Evolutionary conservation across 805 yeast genomes (phyloP), one percentile per base, ranked within the genome.

Genomic region (Saccharomycopsis sp.): DNA sequence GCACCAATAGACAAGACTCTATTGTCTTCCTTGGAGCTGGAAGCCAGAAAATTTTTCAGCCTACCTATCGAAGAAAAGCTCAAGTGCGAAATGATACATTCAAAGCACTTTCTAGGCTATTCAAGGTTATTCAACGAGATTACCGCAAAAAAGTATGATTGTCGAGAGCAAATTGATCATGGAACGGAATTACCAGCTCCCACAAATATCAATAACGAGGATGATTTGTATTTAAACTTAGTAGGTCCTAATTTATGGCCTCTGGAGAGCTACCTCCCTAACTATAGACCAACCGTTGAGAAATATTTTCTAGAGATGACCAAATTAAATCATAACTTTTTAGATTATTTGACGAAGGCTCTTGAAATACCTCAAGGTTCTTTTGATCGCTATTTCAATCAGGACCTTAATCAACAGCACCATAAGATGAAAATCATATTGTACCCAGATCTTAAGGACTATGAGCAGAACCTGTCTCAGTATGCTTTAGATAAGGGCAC

Each of bases 201-300:
- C 0, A 60, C 57, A 18, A 50, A 63, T 7, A 53, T 58, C 21
- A 37, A 48, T 12, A 61, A 60, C 2, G 60, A 65, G 18, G 72
- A 66, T 46, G 77, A 72, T 18, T 40, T 77, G 14, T 80, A 79
- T 71, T 69, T 70, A 55, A 77, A 79, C 53, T 69, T 82, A 55
- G 82, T 78, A 61, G 87, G 87, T 0, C 85, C 86, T 3, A 80
- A 80, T 63, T 65, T 73, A 57, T 82, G 81, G 79, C 82, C 84
- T 0, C 75, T 77, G 34, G 72, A 70, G 34, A 54, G 63, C 3
- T 63, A 64, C 4, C 66, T 74, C 2, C 84, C 84, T 1, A 65
- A 70, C 2, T 80, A 81, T 67, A 68, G 75, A 58, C 71, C 73
- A 2, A 67, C 68, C 1, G 73, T 81, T 5, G 67, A 70, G 37